Evolutionary conservation across 768 basidiomycete genomes (phyloP).

Genomic region (Dentipellis fragilis): DNA sequence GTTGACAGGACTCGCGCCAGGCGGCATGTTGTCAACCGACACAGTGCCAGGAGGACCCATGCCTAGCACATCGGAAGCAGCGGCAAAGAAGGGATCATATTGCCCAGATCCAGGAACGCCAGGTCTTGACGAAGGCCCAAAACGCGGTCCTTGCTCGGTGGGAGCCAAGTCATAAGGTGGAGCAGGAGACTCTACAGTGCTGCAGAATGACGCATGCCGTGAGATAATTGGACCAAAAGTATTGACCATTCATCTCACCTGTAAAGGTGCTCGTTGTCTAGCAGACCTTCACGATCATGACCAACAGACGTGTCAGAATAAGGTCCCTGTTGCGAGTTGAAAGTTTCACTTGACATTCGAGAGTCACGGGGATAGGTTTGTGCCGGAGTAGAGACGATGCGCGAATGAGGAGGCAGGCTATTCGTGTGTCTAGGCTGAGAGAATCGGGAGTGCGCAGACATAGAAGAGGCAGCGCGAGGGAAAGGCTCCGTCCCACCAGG

Average conservation of each 20-base stretch:
- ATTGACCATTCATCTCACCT: too few relatives aligned
- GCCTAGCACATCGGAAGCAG: constrained; percentile 74
- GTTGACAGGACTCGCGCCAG: constrained; percentile 10
- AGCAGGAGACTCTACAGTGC: not conserved
- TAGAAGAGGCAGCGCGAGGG: not conserved
- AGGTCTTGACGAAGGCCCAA: not conserved
- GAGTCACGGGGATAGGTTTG: not conserved
- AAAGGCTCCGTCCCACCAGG: too few relatives aligned
- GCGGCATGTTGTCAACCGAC: constrained; percentile 8
- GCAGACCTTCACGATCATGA: too few relatives aligned
- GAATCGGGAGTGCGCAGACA: not conserved
- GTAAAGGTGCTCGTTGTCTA: too few relatives aligned
- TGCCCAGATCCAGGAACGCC: constrained; percentile 23
- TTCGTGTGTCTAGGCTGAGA: not conserved
- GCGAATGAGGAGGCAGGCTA: not conserved
- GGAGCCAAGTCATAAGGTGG: constrained; percentile 1
- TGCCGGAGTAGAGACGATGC: not conserved
- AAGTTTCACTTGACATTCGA: not conserved
- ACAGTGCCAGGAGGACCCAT: constrained; percentile 52
- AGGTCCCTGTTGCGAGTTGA: not conserved
- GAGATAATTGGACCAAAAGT: too few relatives aligned
- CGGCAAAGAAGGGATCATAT: constrained; percentile 56
- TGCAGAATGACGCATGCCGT: too few relatives aligned
- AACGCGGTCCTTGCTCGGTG: not conserved
- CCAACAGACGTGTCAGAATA: too few relatives aligned